Evolutionary conservation across 1,284 basidiomycete genomes (phyloP), one percentile per base, ranked within the genome.

Genomic region (Irpex sp.): DNA sequence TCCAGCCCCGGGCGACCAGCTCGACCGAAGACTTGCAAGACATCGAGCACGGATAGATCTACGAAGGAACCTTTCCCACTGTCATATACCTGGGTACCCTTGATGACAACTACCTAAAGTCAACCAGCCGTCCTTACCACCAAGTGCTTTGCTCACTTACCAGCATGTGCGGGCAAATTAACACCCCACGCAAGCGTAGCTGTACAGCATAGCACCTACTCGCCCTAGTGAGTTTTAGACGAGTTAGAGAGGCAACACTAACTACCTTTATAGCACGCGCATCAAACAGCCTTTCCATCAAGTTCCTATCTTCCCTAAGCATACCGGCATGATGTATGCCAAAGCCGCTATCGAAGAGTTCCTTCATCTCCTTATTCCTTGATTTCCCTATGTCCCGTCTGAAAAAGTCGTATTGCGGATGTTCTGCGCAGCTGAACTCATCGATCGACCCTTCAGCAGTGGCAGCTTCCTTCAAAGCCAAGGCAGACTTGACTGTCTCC

Each of bases 251-350:
- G 2, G 3, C 54, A 13, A 9, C 2, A 1, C 3, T 49, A 38
- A 58, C 19, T 54, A 95, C 95, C 83, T 97, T 98, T 72, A 99
- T 96, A 9, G 88, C 91, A 68, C 89, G 87, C 9, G 92, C 89
- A 71, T 93, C 93, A 69, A 99, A 99, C 87, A 98, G 88, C 70
- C 88, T 82, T 77, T 99, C 97, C 87, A 94, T 97, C 81, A 99
- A 85, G 72, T 95, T 98, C 65, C 97, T 84, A 74, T 99, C 97
- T 2, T 89, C 87, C 54, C 97, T 84, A 63, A 99, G 79, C 97
- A 99, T 99, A 26, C 97, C 97, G 37, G 97, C 97, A 76, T 99
- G 97, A 76, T 99, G 98, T 57, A 99, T 99, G 17, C 94, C 97
- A 73, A 99, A 97, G 5, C 97, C 97, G 65, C 81, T 78, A 66